A percentile compares a stretch with the other conserved stretches of the same genome.
Conservation (phyloP, 345 rosid genomes). For the Boechera retrofracta region DNA sequence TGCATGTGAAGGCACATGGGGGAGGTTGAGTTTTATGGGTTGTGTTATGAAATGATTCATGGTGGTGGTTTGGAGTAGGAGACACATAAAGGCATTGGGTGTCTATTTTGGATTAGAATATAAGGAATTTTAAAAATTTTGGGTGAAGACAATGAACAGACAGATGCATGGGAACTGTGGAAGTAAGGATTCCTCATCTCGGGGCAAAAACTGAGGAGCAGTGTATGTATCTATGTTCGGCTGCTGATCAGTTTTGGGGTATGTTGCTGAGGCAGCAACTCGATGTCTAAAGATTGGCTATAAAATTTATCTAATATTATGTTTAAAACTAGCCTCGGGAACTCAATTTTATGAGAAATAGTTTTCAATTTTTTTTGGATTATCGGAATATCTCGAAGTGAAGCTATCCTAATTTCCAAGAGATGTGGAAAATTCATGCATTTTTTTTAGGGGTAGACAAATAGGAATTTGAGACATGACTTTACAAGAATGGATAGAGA, state of each 20-base stretch:
- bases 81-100: constrained; percentile 39
- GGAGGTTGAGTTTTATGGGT: constrained; percentile 41
- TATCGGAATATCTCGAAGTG: not conserved
- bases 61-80: constrained; percentile 41
- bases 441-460: not conserved
- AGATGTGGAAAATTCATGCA: not conserved
- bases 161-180: constrained; percentile 34
- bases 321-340: not conserved
- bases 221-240: constrained; percentile 14
- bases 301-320: not conserved
- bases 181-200: not conserved
- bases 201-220: constrained; percentile 27
- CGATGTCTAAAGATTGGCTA: not conserved
- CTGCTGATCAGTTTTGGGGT: constrained; percentile 3
- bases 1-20: constrained; percentile 50
- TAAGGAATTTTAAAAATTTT: not conserved
- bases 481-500: not conserved
- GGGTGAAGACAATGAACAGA: constrained; percentile 44
- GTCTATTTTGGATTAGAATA: not conserved
- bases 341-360: not conserved
- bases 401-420: not conserved
- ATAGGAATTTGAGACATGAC: not conserved
- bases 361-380: not conserved
- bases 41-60: constrained; percentile 37
- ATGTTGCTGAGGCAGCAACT: not conserved